A percentile compares a stretch with the other conserved stretches of the same genome.
phyloP scores from a whole-genome alignment of 2,329 filamentous ascomycete species.

The Emergomyces pasteurianus region DNA sequence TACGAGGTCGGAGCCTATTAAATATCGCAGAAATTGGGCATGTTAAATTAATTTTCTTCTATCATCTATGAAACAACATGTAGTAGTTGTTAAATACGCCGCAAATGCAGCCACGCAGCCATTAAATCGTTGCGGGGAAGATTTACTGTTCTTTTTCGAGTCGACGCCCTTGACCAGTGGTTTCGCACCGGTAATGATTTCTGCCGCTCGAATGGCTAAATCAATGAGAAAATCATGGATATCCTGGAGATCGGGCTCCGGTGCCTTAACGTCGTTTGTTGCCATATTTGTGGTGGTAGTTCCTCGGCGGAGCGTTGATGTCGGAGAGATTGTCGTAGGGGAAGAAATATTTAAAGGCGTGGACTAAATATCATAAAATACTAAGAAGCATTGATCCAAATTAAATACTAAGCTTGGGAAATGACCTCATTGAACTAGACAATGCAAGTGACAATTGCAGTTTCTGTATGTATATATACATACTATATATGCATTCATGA shows the following conservation, averaged over 20 bases:
- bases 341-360: no score
- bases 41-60: background rate
- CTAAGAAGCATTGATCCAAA: no score
- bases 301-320: no score
- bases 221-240: constrained; percentile 32
- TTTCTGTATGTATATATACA: no score
- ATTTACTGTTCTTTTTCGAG: constrained; percentile 37
- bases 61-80: background rate
- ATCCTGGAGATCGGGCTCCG: constrained; percentile 21
- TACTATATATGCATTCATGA: no score
- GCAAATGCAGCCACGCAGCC: background rate
- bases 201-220: constrained; percentile 30
- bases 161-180: constrained; percentile 25
- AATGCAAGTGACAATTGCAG: background rate
- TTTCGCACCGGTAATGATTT: constrained; percentile 33
- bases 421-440: no score
- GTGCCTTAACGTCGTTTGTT: background rate
- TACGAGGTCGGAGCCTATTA: constrained; percentile 46
- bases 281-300: background rate
- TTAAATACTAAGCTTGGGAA: no score
- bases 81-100: background rate
- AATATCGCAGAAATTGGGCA: background rate
- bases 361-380: no score
- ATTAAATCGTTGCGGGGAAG: background rate
- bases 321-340: background rate